Evolutionary conservation across 2,329 filamentous ascomycete genomes (phyloP).

Genomic region (Diatrype stigma): DNA sequence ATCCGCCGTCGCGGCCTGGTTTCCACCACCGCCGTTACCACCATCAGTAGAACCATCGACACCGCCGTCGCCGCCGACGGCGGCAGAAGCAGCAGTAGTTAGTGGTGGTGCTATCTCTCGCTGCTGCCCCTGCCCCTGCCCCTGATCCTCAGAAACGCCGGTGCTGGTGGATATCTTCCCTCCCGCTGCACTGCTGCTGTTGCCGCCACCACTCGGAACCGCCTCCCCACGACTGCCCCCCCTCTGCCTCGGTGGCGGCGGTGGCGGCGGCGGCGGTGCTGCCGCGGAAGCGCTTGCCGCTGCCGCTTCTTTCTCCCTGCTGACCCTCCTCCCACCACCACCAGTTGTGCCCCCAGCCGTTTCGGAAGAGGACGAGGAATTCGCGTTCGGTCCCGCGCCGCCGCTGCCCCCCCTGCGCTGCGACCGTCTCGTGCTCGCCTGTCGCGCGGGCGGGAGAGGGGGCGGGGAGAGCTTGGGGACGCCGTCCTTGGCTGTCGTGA

Average conservation of each 20-base stretch:
- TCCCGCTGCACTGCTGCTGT: conserved; percentile 30
- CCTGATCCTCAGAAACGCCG: no score
- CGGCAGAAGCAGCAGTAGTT: conserved; percentile 5
- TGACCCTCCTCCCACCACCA: conserved; percentile 25
- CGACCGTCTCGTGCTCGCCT: conserved; percentile 40
- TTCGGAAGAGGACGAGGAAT: no score
- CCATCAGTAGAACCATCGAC: conserved; percentile 17
- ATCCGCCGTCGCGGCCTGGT: no score
- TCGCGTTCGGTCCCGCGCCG: not conserved
- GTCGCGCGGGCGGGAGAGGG: conserved; percentile 42
- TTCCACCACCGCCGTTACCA: no score
- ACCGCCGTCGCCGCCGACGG: conserved; percentile 12
- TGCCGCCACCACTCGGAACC: conserved; percentile 8
- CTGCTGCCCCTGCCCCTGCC: no score
- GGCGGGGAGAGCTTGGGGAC: conserved; percentile 32
- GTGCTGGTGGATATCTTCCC: no score
- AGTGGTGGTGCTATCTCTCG: conserved; percentile 14
- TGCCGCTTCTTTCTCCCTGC: conserved; percentile 16
- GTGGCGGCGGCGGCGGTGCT: conserved; percentile 50
- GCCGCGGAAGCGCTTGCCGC: conserved; percentile 23
- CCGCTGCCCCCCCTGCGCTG: conserved; percentile 38
- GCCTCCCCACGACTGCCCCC: conserved; percentile 42
- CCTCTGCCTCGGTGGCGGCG: conserved; percentile 43
- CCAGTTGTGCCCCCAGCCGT: conserved; percentile 3
- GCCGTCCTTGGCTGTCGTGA: conserved; percentile 18